Evolutionary conservation across 176 grass and related monocot species (phyloP), one percentile per base, ranked within the genome.

Genomic region (Musa acuminata): DNA sequence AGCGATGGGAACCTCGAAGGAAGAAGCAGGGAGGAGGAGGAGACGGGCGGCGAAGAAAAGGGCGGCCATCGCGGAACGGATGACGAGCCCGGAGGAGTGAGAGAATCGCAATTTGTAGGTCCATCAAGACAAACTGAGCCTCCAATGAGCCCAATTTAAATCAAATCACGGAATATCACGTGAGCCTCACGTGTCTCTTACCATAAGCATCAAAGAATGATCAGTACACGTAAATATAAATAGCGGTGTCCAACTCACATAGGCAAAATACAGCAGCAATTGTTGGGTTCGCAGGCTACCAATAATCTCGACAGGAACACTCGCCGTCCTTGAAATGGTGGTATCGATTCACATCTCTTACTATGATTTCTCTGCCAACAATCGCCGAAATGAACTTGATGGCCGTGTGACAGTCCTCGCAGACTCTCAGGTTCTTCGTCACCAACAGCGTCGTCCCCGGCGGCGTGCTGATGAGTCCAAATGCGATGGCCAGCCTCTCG

Each of bases 281-380:
- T 20, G 67, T 17, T 69, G 10, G 67, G 29, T 35, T 35, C 29
- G 29, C 29, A 35, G 19, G 64, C 60, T 85, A 82, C 84, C 85
- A 87, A 54, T 91, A 85, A 75, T 91, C 92, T 76, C 82, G 87
- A 64, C 92, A 96, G n/a, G 88, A 91, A 62, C 92, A 96, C 66
- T 91, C 77, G 70, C 88, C 92, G 71, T 89, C 82, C 66, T 75
- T 82, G 70, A 96, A 96, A 69, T 84, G 83, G 85, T 96, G 86
- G 51, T 89, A 96, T 8, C 81, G 69, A 49, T 96, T 96, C 80
- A 96, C 92, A 87, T 96, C 92, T 83, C 88, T 89, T 69, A 91
- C 79, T 74, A 91, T 80, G 71, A 91, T 89, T 71, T 96, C 92
- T 22, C 85, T 85, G 54, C 84, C 81, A 35, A 25, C 67, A 58